These are phyloP conservation scores for Ogataea nitratoaversa DNA, from an alignment of 805 yeast species.

Conservation along the genomic window DNA sequence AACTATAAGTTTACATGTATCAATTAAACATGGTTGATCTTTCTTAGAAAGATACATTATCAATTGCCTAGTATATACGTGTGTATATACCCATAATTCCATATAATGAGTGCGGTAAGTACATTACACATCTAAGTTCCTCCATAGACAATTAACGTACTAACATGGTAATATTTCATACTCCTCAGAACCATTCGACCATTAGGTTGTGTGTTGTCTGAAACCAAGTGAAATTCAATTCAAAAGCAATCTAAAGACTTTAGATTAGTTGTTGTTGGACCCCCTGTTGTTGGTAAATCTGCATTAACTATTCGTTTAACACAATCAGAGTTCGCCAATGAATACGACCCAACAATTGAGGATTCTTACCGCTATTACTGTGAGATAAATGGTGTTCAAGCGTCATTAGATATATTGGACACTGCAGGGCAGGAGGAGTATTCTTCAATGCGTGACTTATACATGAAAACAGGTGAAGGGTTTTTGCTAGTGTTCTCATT, in stretches of 20 bases:
- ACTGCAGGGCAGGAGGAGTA: conserved; percentile 99
- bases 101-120: too few species aligned
- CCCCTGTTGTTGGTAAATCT: conserved; percentile 98
- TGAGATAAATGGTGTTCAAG: conserved; percentile 72
- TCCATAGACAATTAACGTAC: too few species aligned
- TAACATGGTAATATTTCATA: too few species aligned
- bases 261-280: conserved; percentile 94
- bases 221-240: background rate
- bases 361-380: conserved; percentile 87
- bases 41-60: too few species aligned
- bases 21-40: too few species aligned
- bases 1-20: too few species aligned
- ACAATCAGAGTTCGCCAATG: conserved; percentile 93
- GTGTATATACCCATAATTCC: too few species aligned
- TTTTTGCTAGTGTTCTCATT: conserved; percentile 85
- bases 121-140: too few species aligned
- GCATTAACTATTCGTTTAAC: conserved; percentile 94
- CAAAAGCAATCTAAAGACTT: conserved; percentile 63
- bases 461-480: conserved; percentile 96
- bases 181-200: too few species aligned
- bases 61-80: too few species aligned
- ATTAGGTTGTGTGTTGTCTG: background rate
- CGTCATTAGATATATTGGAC: conserved; percentile 83
- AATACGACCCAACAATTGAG: conserved; percentile 97
- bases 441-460: conserved; percentile 88